Percentiles rank a stretch among this genome's conserved stretches.
phyloP scores from a whole-genome alignment of 1,284 basidiomycete genomes.

The Sanghuangporus weigelae region DNA sequence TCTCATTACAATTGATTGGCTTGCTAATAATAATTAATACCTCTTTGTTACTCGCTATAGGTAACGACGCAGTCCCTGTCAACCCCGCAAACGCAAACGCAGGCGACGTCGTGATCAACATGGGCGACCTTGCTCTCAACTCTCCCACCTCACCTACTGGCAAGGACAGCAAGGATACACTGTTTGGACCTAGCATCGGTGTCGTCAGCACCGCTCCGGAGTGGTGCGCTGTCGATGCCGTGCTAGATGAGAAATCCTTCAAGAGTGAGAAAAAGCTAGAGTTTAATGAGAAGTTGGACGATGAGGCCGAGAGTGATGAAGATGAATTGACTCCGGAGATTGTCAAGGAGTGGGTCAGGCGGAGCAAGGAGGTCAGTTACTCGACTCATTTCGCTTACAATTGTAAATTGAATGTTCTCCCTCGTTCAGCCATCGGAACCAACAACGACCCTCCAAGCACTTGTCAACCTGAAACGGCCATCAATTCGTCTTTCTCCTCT shows the following conservation, averaged over 20 bases:
- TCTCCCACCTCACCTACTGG: constrained; percentile 15
- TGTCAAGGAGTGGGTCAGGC: constrained; percentile 77
- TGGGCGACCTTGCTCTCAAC: constrained; percentile 20
- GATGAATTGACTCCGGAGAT: constrained; percentile 74
- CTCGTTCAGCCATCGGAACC: constrained; percentile 61
- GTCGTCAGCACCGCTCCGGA: constrained; percentile 47
- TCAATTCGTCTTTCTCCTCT: constrained; percentile 69
- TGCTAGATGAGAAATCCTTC: constrained; percentile 34
- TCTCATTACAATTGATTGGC: background rate
- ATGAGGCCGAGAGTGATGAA: constrained; percentile 25
- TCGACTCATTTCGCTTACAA: background rate
- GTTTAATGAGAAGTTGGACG: constrained; percentile 17
- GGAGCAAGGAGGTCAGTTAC: constrained; percentile 70
- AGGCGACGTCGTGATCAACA: constrained; percentile 24
- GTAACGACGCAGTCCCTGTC: background rate
- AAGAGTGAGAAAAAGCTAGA: constrained; percentile 20
- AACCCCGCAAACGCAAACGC: background rate
- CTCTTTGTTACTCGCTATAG: background rate
- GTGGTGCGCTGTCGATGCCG: constrained; percentile 37
- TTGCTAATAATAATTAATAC: constrained; percentile 9
- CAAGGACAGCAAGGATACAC: constrained; percentile 37
- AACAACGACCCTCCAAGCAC: constrained; percentile 85
- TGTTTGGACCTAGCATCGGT: constrained; percentile 73
- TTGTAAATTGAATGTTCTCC: background rate
- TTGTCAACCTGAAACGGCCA: constrained; percentile 88